Conservation (phyloP, 176 grass and related monocot genomes). For the Hsuehochloa calcarea region DNA sequence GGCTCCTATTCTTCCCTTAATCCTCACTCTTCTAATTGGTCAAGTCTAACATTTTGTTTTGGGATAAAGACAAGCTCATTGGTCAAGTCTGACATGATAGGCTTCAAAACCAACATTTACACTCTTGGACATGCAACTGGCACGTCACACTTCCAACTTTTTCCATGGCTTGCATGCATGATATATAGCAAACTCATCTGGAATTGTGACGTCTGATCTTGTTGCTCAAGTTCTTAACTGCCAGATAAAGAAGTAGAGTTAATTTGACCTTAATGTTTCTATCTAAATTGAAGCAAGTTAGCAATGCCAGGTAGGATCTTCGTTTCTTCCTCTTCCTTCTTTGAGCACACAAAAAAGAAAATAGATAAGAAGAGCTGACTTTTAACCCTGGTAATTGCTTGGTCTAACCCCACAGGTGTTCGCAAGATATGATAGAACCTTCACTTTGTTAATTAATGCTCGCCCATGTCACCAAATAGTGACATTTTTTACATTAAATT, state of each 20-base stretch:
- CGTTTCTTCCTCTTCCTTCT: neutral
- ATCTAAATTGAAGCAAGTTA: constrained; percentile 14
- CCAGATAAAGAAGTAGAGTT: neutral
- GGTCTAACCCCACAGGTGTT: too few species aligned
- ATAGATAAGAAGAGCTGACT: neutral
- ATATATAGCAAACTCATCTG: neutral
- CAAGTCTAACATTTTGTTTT: neutral
- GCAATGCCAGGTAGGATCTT: neutral
- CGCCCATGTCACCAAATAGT: too few species aligned
- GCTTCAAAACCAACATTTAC: neutral
- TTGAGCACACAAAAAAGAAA: neutral
- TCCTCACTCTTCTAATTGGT: neutral
- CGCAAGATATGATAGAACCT: too few species aligned
- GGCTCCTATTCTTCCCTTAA: neutral
- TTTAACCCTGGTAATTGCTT: neutral
- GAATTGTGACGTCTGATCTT: neutral
- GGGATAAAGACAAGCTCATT: neutral
- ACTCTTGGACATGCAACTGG: neutral
- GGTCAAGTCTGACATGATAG: constrained; percentile 16
- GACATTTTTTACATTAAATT: too few species aligned
- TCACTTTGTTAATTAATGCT: too few species aligned
- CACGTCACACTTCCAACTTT: neutral
- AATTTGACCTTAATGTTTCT: neutral
- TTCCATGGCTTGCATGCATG: neutral
- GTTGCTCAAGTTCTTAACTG: neutral